Evolutionary conservation across 495 filamentous ascomycete species (phyloP).

Genomic region (Aspergillus conjunctus): DNA sequence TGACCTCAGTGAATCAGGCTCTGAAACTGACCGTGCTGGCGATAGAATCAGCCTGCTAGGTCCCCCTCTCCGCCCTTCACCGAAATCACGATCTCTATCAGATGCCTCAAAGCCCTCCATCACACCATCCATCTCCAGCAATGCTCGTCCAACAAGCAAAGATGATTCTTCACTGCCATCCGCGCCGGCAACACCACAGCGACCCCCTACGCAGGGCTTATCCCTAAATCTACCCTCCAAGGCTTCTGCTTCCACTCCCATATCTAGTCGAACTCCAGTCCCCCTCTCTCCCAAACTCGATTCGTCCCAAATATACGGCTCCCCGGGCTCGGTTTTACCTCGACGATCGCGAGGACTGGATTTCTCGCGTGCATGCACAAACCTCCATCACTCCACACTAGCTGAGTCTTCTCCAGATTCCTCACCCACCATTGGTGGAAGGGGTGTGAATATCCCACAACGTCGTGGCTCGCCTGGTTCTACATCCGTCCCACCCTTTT

Average conservation of each 20-base stretch:
- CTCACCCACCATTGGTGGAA: conserved; percentile 80
- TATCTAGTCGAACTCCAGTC: conserved; percentile 65
- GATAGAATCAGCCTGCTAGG: conserved; percentile 25
- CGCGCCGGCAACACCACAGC: conserved; percentile 64
- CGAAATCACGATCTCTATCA: conserved; percentile 48
- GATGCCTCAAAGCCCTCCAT: conserved; percentile 43
- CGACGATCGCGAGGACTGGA: conserved; percentile 85
- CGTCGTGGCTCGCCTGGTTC: conserved; percentile 54
- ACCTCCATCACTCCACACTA: conserved; percentile 92
- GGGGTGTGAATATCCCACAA: conserved; percentile 76
- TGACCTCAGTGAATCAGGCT: conserved; percentile 24
- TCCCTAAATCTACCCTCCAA: conserved; percentile 74
- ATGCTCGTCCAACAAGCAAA: conserved; percentile 56
- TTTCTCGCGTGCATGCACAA: conserved; percentile 91
- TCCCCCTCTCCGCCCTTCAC: conserved; percentile 31
- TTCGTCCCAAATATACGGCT: conserved; percentile 77
- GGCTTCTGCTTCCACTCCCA: conserved; percentile 52
- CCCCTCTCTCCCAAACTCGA: conserved; percentile 88
- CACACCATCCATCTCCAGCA: conserved; percentile 32
- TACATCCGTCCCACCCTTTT: conserved; percentile 42
- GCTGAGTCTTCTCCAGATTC: conserved; percentile 93
- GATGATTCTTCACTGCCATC: conserved; percentile 73
- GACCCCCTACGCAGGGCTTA: conserved; percentile 65
- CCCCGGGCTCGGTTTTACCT: conserved; percentile 80
- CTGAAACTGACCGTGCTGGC: conserved; percentile 14